phyloP scores from a whole-genome alignment of 2,329 filamentous ascomycete genomes.

The Fulvia fulva region DNA sequence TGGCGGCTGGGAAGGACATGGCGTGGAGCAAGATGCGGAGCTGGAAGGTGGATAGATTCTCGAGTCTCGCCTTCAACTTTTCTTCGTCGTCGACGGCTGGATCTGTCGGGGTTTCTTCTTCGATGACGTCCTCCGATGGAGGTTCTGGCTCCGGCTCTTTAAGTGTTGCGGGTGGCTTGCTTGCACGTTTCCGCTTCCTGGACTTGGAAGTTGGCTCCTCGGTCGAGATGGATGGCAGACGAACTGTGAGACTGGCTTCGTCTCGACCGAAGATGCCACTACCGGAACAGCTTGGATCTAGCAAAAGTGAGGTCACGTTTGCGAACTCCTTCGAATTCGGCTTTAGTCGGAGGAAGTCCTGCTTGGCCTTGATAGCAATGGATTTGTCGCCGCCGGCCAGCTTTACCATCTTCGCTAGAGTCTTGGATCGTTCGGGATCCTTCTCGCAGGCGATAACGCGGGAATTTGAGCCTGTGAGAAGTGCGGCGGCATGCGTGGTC shows the following conservation, averaged over 20 bases:
- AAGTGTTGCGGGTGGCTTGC: constrained; percentile 1
- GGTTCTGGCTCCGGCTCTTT: constrained; percentile 8
- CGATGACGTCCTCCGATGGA: constrained; percentile 10
- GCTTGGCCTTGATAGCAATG: constrained; percentile 65
- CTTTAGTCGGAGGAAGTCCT: constrained; percentile 78
- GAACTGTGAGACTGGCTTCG: constrained; percentile 61
- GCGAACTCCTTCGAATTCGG: constrained; percentile 59
- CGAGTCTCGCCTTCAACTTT: constrained; percentile 61
- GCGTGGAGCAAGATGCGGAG: constrained; percentile 78
- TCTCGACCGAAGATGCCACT: constrained; percentile 91
- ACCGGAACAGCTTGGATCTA: constrained; percentile 93
- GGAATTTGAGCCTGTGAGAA: constrained; percentile 45
- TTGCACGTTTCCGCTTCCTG: constrained; percentile 32
- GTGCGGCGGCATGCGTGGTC: constrained; percentile 84
- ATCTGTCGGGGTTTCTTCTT: constrained; percentile 26
- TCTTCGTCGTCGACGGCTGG: constrained; percentile 43
- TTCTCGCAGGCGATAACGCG: constrained; percentile 76
- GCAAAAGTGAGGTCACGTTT: constrained; percentile 73
- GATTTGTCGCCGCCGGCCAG: constrained; percentile 66
- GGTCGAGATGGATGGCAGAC: constrained; percentile 49
- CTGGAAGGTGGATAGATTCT: constrained; percentile 76
- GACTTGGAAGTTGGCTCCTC: constrained; percentile 14
- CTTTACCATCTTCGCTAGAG: constrained; percentile 77
- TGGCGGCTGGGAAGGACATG: constrained; percentile 71
- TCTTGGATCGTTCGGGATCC: constrained; percentile 66